These are phyloP conservation scores for Clavispora carvajalis DNA, from an alignment of 805 yeast species.

Conservation along the genomic window DNA sequence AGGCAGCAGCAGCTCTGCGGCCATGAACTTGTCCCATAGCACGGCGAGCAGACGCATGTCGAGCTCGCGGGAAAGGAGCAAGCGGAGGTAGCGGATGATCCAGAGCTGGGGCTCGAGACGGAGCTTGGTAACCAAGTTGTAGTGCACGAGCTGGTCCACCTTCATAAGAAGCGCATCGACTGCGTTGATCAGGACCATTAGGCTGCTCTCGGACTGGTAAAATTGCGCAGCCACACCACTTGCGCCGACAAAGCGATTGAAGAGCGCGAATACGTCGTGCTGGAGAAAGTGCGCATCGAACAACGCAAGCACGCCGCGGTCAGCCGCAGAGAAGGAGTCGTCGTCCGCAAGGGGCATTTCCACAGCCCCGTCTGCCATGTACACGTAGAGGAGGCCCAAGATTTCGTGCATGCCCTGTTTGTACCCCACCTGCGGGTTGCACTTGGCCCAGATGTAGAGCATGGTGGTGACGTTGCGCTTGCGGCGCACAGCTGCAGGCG, in stretches of 20 bases:
- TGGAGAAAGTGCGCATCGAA: slow-evolving; percentile 32
- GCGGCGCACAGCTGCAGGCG: slow-evolving; percentile 12
- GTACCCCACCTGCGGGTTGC: slow-evolving; percentile 34
- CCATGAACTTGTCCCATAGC: slow-evolving; percentile 48
- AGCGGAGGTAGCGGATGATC: slow-evolving; percentile 48
- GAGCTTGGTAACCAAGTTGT: slow-evolving; percentile 38
- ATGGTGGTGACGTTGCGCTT: slow-evolving; percentile 36
- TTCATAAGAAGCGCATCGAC: slow-evolving; percentile 46
- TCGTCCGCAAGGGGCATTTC: slow-evolving; percentile 6
- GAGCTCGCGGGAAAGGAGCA: slow-evolving; percentile 44
- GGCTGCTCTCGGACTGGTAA: slow-evolving; percentile 36
- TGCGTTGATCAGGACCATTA: slow-evolving; percentile 42
- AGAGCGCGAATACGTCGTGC: slow-evolving; percentile 42
- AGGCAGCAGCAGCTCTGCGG: slow-evolving; percentile 8
- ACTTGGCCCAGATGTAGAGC: slow-evolving; percentile 46
- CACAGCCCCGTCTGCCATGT: slow-evolving; percentile 33
- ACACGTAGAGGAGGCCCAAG: slow-evolving; percentile 43
- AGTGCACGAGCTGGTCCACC: slow-evolving; percentile 44
- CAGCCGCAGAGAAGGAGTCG: slow-evolving; percentile 19
- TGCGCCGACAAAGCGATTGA: slow-evolving; percentile 37
- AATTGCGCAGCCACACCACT: slow-evolving; percentile 31
- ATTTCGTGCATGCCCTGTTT: slow-evolving; percentile 55
- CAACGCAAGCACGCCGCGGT: slow-evolving; percentile 32
- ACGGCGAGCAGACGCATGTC: slow-evolving; percentile 31
- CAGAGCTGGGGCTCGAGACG: slow-evolving; percentile 48